phyloP scores from a whole-genome alignment of 2,329 filamentous ascomycete species.

The Colletotrichum sp. region DNA sequence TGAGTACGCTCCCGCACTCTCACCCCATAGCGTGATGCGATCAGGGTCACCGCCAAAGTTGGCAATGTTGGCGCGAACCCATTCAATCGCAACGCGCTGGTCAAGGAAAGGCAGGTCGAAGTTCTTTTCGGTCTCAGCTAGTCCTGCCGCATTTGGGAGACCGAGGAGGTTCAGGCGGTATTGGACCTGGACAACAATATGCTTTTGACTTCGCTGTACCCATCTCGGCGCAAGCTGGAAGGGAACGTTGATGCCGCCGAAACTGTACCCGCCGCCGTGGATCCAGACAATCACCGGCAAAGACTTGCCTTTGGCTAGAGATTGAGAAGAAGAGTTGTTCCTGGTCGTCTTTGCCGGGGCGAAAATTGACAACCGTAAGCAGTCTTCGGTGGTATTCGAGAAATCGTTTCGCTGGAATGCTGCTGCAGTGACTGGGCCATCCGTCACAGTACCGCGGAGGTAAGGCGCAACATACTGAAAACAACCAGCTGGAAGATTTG shows the following conservation, averaged over 20 bases:
- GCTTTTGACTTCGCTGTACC: neutral
- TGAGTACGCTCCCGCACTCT: conserved; percentile 46
- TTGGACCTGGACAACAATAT: neutral
- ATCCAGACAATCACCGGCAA: conserved; percentile 42
- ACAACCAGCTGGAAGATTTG: neutral
- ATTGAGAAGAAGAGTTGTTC: neutral
- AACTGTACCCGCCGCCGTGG: conserved; percentile 55
- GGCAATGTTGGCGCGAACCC: conserved; percentile 50
- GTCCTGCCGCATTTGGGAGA: neutral
- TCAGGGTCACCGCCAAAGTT: conserved; percentile 49
- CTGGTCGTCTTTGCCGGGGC: neutral
- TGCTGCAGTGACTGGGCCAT: neutral
- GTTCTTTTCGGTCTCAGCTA: neutral
- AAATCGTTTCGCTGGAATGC: neutral
- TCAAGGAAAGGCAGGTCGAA: conserved; percentile 39
- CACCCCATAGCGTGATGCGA: conserved; percentile 45
- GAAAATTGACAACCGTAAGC: neutral
- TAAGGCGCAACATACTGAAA: neutral
- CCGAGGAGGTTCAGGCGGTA: neutral
- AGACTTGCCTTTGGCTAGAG: neutral
- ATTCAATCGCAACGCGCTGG: conserved; percentile 54
- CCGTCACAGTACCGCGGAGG: neutral
- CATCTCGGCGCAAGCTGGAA: neutral
- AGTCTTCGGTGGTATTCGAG: neutral
- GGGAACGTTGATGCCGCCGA: conserved; percentile 45